Base-by-base conservation (phyloP, 2,329 filamentous ascomycete species). In the Cladobotryum protrusum region DNA sequence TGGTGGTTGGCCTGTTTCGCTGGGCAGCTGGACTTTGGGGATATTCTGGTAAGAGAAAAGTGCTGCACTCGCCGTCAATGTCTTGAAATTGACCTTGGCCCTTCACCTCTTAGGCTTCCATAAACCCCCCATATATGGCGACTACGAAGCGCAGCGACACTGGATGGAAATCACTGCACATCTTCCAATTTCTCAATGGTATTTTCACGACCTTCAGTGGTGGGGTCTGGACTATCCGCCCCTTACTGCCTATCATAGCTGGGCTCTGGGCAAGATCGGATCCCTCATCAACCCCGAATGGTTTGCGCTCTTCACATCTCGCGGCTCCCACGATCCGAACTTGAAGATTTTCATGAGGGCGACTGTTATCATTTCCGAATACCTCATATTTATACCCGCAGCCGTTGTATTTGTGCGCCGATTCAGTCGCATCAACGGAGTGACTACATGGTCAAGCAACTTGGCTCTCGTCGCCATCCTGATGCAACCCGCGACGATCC, bases 151-250 rank as follows among this genome's bases (percentile, higher is more conserved):
- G 3, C 93, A 99, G 68, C 77, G 93, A 60, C 93, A 99, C 69
- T 99, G 93, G 93, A 96, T 99, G 91, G 93, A 99, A 64, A 76
- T 99, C 57, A 96, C 93, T 2, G 87, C 82, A 8, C 82, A 96
- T 52, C 75, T 99, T 2, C 93, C 93, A 13, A 77, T 95, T 35
- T 93, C 89, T 11, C 87, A 93, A 67, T 99, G 95, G 93, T 99
- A 99, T 69, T 96, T 95, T 64, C 89, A 99, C 67, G 91, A 99
- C 65, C 75, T 97, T 41, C 78, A 92, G 62, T 99, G 92, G 85
- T 99, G 93, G 93, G 95, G 95, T 1, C 78, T 99, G 57, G 93
- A 99, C 71, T 99, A 99, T 67, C 93, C 93, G 50, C 93, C 93
- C 47, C 79, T 99, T 70, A 99, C 93, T 47, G 95, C 93, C 46